phyloP scores from a whole-genome alignment of 2,329 filamentous ascomycete genomes.

The Aspergillus ochraceus region DNA sequence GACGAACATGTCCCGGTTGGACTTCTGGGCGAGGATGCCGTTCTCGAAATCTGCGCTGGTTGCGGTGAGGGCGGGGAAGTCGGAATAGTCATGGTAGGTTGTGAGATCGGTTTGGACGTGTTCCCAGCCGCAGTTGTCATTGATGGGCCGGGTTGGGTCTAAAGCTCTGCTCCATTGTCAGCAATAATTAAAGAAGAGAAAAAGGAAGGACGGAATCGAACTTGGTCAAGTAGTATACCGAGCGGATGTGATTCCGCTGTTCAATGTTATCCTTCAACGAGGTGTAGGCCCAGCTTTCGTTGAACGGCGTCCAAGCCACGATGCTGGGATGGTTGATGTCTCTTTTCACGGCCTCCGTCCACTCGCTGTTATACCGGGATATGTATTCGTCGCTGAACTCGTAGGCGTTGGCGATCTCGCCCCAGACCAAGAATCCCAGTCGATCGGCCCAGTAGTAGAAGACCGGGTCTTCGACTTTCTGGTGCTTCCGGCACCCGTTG shows the following conservation, averaged over 20 bases:
- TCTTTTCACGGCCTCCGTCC: constrained; percentile 61
- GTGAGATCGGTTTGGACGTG: constrained; percentile 64
- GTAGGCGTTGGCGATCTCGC: constrained; percentile 70
- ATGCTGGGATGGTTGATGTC: constrained; percentile 67
- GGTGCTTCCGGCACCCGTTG: constrained; percentile 70
- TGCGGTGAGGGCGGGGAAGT: constrained; percentile 55
- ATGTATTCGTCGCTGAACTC: constrained; percentile 61
- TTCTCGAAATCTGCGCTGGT: constrained; percentile 54
- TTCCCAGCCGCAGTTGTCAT: constrained; percentile 73
- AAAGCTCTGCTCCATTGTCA: constrained; percentile 40
- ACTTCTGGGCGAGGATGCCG: constrained; percentile 56
- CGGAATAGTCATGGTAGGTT: constrained; percentile 68
- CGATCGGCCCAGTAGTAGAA: constrained; percentile 69
- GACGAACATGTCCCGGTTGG: constrained; percentile 57
- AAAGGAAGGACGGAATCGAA: constrained; percentile 21
- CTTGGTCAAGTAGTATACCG: constrained; percentile 66
- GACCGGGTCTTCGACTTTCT: constrained; percentile 64
- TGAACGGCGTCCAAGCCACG: constrained; percentile 67
- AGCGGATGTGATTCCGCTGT: constrained; percentile 64
- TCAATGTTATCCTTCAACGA: constrained; percentile 56
- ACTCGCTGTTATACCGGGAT: constrained; percentile 63
- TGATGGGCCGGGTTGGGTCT: constrained; percentile 64
- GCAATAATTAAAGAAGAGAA: background rate
- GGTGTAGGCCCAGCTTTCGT: constrained; percentile 65
- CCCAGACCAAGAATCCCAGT: constrained; percentile 65